Evolutionary conservation across 202 grass and related monocot genomes (phyloP).

Genomic region (Setaria italica): DNA sequence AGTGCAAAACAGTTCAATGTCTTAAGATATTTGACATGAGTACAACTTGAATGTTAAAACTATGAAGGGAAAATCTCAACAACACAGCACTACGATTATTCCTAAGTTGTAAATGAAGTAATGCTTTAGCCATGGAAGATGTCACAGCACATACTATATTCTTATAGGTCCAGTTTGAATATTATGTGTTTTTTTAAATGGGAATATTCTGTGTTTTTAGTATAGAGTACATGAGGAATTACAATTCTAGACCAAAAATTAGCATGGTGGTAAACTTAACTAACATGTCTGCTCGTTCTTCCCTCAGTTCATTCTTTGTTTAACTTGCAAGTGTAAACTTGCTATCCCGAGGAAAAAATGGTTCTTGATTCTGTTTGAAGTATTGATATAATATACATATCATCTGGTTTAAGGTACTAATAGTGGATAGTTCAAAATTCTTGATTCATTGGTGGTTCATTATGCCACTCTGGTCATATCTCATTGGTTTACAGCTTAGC

Average conservation of each 20-base stretch:
- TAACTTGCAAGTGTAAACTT: background rate
- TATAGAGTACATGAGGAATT: background rate
- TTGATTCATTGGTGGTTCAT: background rate
- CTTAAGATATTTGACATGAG: background rate
- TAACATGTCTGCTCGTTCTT: background rate
- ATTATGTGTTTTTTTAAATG: background rate
- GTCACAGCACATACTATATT: background rate
- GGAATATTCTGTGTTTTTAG: background rate
- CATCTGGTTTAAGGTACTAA: background rate
- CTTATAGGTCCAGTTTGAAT: background rate
- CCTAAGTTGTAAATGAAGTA: slow-evolving; percentile 22
- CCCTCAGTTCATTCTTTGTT: background rate
- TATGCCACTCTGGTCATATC: slow-evolving; percentile 5
- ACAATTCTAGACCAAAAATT: background rate
- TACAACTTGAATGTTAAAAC: slow-evolving; percentile 10
- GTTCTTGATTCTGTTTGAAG: background rate
- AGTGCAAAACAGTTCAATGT: slow-evolving; percentile 1
- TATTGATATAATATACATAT: slow-evolving; percentile 2
- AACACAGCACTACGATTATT: background rate
- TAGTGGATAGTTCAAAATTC: background rate
- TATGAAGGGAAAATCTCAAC: background rate
- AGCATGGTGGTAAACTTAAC: background rate
- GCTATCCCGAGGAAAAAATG: background rate
- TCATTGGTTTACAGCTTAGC: background rate
- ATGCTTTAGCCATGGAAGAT: background rate